Base-by-base conservation (phyloP, 164 flowering plant species). In the Cinnamomum chago region DNA sequence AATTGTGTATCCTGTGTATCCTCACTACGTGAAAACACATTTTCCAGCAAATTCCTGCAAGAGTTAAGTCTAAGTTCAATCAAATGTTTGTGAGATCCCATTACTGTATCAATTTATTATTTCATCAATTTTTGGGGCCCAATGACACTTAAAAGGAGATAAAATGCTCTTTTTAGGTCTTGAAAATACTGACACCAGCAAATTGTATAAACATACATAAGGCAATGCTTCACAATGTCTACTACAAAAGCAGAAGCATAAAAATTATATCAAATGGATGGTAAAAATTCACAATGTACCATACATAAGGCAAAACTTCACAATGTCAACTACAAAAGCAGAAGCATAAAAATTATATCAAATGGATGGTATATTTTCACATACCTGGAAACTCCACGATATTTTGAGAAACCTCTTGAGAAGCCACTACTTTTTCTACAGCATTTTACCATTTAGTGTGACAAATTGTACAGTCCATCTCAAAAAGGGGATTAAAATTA, bases 341-440 rank as follows among this genome's bases (percentile, higher is more conserved):
- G 40, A 6, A 68, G 25, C 22, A 68, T n/a, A 68, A 68, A 68
- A 28, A 30, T 27, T 68, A 35, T 25, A 67, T 65, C 20, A 13
- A 67, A 30, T 55, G 60, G 60, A 28, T 27, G 20, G 70, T 67
- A 33, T 28, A 17, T 28, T 17, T 33, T 17, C 30, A 15, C 70
- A 68, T 52, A 70, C 99, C 98, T 92, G 76, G 97, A 85, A 71
- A 90, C 87, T 50, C 92, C 92, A 69, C 97, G 93, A 77, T 88
- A 96, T 81, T 94, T 96, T 24, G 97, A 85, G 58, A 89, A 81
- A 69, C 98, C 99, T 83, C 97, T 91, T 47, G 99, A 88, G 84
- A 92, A 94, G 73, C 98, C 95, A 81, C 98, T 94, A 82, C 97
- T 94, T 87, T 96, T 96, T 80, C 99, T 96, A 97, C 86, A 88